Base-by-base conservation (phyloP, 805 yeast genomes). In the Priceomyces castillae region DNA sequence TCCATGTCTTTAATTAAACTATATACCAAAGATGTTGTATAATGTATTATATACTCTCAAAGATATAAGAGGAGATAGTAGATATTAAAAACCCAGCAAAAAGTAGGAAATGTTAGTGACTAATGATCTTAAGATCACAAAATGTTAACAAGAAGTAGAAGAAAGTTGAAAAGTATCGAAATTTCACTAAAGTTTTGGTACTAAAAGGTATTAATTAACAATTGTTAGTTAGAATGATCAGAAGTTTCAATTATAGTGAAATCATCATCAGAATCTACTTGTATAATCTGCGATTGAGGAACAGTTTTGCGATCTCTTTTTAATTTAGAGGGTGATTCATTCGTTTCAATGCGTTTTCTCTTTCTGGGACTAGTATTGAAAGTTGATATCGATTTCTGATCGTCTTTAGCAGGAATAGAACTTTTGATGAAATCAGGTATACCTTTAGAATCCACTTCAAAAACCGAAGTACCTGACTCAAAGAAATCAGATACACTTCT, bases 321-420 rank as follows among this genome's bases (percentile, higher is more conserved):
- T 10, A 18, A n/a, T 16, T 16, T 7, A 12, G 15, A 14, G 12
- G 7, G 11, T 15, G 19, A 16, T 7, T 18, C 18, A 14, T 4
- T 16, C 6, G 6, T 17, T 26, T 7, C 6, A 15, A 30, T 9
- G 16, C 9, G 12, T 18, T 15, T 33, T 18, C 18, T 39, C 36
- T 39, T 39, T 18, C 35, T 14, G 15, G 42, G 42, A 23, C 42
- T 39, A 23, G 17, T n/a, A 4, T 22, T 14, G 16, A 3, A 19
- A 37, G 26, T 35, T 6, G 26, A 7, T 23, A 23, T 10, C 6
- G 6, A 7, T 4, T 33, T 33, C 4, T 16, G 35, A 10, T 12
- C 12, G 15, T 3, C 4, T 9, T 9, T 14, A 12, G 12, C 18
- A 15, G 35, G 15, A 15, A 33, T 14, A 7, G 35, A 33, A 18